Conservation (phyloP, 2,329 filamentous ascomycete genomes). For the Tympanopsis confertula region DNA sequence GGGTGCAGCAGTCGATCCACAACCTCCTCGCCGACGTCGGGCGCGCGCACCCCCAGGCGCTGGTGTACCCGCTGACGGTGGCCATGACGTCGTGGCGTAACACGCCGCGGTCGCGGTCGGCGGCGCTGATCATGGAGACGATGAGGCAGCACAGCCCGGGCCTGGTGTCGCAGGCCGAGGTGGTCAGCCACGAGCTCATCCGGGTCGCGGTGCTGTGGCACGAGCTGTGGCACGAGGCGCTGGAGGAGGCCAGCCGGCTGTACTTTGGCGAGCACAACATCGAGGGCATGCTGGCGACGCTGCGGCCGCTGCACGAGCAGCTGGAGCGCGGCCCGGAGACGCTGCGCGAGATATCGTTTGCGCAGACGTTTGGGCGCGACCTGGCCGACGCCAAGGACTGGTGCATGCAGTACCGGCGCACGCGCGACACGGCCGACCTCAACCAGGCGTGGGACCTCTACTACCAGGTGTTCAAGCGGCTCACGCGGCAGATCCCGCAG, state of each 20-base stretch:
- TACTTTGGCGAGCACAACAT: conserved; percentile 98
- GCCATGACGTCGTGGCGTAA: conserved; percentile 87
- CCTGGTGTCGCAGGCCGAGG: conserved; percentile 86
- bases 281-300: conserved; percentile 86
- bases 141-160: conserved; percentile 90
- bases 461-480: conserved; percentile 94
- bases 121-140: conserved; percentile 89
- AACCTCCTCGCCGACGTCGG: conserved; percentile 86
- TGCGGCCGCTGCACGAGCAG: conserved; percentile 82
- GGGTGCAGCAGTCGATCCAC: conserved; percentile 83
- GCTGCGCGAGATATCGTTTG: conserved; percentile 88
- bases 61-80: conserved; percentile 96
- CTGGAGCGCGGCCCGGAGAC: conserved; percentile 87
- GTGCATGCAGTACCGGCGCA: conserved; percentile 82
- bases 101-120: conserved; percentile 72
- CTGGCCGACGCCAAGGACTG: conserved; percentile 90
- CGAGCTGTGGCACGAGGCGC: conserved; percentile 94
- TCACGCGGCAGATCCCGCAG: conserved; percentile 83
- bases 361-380: conserved; percentile 91
- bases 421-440: conserved; percentile 82
- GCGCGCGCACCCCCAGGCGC: conserved; percentile 82
- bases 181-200: conserved; percentile 92
- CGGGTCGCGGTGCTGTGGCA: conserved; percentile 96
- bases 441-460: conserved; percentile 99
- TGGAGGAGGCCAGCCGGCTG: conserved; percentile 88